Evolutionary conservation across 2,329 filamentous ascomycete species (phyloP).

Genomic region (Aspergillus pseudoviridinutans): DNA sequence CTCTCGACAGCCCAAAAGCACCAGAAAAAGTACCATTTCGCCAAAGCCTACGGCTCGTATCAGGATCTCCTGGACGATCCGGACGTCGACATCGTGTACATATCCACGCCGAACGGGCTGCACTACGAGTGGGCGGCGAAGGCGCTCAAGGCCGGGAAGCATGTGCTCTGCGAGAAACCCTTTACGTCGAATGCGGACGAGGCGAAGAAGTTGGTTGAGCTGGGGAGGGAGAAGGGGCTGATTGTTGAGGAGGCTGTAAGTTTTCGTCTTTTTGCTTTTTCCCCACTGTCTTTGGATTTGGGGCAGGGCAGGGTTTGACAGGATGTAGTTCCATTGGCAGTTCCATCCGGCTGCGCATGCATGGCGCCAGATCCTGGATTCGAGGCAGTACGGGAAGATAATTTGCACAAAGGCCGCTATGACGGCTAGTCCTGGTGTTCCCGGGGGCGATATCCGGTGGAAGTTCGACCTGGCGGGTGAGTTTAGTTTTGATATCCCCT

Average conservation of each 20-base stretch:
- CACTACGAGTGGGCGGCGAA: conserved; percentile 46
- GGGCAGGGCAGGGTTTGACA: neutral
- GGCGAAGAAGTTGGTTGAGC: conserved; percentile 42
- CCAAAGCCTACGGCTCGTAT: conserved; percentile 33
- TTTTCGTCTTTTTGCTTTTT: neutral
- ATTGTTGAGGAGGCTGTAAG: conserved; percentile 49
- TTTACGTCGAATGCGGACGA: conserved; percentile 31
- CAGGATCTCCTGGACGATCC: conserved; percentile 17
- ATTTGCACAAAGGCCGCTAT: conserved; percentile 24
- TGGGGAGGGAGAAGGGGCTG: conserved; percentile 33
- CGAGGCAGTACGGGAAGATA: conserved; percentile 29
- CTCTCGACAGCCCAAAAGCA: conserved; percentile 43
- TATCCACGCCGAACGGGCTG: conserved; percentile 41
- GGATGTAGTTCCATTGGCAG: conserved; percentile 34
- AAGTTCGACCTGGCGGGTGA: conserved; percentile 32
- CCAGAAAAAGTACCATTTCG: conserved; percentile 51
- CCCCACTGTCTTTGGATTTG: no score
- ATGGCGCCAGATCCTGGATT: conserved; percentile 34
- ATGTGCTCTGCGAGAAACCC: conserved; percentile 29
- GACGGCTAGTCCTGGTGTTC: conserved; percentile 22
- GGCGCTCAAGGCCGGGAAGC: conserved; percentile 25
- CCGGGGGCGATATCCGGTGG: conserved; percentile 36
- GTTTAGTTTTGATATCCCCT: neutral
- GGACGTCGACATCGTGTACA: conserved; percentile 49
- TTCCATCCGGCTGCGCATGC: conserved; percentile 41